These are phyloP conservation scores for Metarhizium guizhouense DNA, from an alignment of 2,329 filamentous ascomycete genomes.

Conservation along the genomic window DNA sequence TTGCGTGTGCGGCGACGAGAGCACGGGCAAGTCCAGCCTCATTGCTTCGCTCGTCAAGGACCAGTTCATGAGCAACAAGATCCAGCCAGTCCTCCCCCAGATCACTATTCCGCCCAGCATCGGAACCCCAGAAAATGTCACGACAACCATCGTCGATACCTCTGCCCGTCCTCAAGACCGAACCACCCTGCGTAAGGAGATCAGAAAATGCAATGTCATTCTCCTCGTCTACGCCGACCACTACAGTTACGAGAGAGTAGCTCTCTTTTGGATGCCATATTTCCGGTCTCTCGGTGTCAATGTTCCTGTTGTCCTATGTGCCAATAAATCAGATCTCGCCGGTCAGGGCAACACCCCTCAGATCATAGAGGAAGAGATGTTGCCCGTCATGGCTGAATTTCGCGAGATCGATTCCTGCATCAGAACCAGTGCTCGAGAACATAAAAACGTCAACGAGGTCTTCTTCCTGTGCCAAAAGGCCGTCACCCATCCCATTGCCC, in stretches of 20 bases:
- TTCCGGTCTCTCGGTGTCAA: constrained; percentile 98
- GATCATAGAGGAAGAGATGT: constrained; percentile 92
- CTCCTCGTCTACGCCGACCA: constrained; percentile 95
- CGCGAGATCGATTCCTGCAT: constrained; percentile 99
- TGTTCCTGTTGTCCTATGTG: constrained; percentile 90
- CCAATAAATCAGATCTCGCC: constrained; percentile 91
- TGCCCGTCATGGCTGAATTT: constrained; percentile 96
- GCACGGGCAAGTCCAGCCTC: constrained; percentile 86
- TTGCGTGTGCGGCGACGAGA: constrained; percentile 93
- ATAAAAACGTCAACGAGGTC: constrained; percentile 89
- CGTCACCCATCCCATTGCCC: constrained; percentile 92
- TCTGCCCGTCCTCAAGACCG: constrained; percentile 91
- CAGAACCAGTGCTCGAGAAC: constrained; percentile 81
- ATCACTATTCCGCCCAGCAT: constrained; percentile 92
- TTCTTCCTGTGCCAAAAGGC: constrained; percentile 98
- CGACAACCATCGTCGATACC: constrained; percentile 94
- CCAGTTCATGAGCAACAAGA: constrained; percentile 90
- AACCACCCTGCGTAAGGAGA: constrained; percentile 81
- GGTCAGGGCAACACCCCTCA: constrained; percentile 68
- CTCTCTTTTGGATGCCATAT: constrained; percentile 97
- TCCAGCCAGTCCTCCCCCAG: constrained; percentile 86
- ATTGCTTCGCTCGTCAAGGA: constrained; percentile 96
- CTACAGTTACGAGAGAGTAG: constrained; percentile 96
- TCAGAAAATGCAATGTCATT: constrained; percentile 94
- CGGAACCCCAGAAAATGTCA: constrained; percentile 91